Base-by-base conservation (phyloP, 768 basidiomycete species). In the Naganishia vishniacii region DNA sequence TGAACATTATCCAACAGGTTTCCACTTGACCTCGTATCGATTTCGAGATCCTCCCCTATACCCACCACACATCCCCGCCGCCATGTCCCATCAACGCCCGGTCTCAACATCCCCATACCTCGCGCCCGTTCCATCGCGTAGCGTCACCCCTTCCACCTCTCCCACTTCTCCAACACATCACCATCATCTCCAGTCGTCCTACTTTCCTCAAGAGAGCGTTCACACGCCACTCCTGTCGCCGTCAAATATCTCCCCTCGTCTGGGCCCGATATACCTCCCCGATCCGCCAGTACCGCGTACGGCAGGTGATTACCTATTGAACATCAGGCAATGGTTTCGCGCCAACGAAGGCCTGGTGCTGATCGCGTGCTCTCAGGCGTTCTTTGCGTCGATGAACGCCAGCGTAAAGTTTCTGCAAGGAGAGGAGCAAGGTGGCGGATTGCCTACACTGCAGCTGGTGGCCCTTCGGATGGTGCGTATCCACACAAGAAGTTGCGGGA, bases 391-490 rank as follows among this genome's bases (percentile, higher is more conserved):
- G 5, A 63, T 63, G 62, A 63, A 63, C 25, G 37, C 62, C 1
- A 42, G 37, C 29, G 62, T 63, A 15, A 63, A 63, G 29, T 37
- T 63, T 15, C 26, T 63, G 25, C 62, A 63, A 32, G 40, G 42
- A 2, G 48, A 49, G 26, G 51, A 53, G 28, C 48, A 53, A 46
- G 62, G 62, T 13, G 62, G 62, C 9, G 62, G 62, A 18, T 31
- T 63, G 37, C 62, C 62, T 7, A 62, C 61, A 34, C 42, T 74
- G 23, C 68, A 85, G 80, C 70, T 86, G 28, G 81, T 87, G 23
- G 72, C 79, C 32, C 80, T 85, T 56, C 78, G 86, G 65, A 86
- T 86, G 86, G 83, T 83, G 65, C 34, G 80, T 59, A 25, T 56
- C 11, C 48, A 8, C n/a, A 29, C 31, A 47, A 11, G 47, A 15